Evolutionary conservation across 768 basidiomycete genomes (phyloP).

Genomic region (Rhizopogon salebrosus): DNA sequence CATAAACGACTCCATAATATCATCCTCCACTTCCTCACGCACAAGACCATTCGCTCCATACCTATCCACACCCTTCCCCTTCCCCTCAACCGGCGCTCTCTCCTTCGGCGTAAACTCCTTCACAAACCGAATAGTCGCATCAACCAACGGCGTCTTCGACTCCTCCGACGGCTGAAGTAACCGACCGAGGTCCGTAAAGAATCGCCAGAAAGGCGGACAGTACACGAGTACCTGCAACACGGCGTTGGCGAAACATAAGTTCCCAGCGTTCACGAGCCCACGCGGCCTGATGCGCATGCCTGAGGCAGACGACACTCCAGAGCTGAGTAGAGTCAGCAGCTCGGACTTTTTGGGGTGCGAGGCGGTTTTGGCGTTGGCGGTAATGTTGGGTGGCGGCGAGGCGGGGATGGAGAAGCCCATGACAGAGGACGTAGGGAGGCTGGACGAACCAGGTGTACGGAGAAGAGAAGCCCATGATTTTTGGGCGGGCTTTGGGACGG

Average conservation of each 20-base stretch:
- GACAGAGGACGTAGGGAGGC: slow-evolving; percentile 65
- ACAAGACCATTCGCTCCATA: slow-evolving; percentile 7
- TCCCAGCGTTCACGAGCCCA: slow-evolving; percentile 90
- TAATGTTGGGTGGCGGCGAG: slow-evolving; percentile 21
- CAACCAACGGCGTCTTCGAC: slow-evolving; percentile 50
- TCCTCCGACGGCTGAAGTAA: slow-evolving; percentile 32
- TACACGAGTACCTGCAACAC: slow-evolving; percentile 89
- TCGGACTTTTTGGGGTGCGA: slow-evolving; percentile 40
- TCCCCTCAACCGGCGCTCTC: slow-evolving; percentile 20
- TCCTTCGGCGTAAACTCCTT: slow-evolving; percentile 56
- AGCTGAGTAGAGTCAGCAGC: slow-evolving; percentile 49
- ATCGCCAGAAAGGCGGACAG: slow-evolving; percentile 76
- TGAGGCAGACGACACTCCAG: slow-evolving; percentile 24
- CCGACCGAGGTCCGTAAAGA: slow-evolving; percentile 70
- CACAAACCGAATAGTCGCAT: slow-evolving; percentile 70
- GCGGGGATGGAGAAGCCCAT: slow-evolving; percentile 74
- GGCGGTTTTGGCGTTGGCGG: slow-evolving; percentile 23
- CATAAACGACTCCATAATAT: slow-evolving; percentile 65
- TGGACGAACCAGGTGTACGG: slow-evolving; percentile 35
- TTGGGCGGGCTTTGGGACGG: slow-evolving; percentile 35
- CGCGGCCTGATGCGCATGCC: slow-evolving; percentile 50
- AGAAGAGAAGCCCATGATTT: slow-evolving; percentile 79
- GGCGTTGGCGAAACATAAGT: slow-evolving; percentile 97
- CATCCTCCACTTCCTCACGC: slow-evolving; percentile 40
- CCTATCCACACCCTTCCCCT: slow-evolving; percentile 38